Conservation (phyloP, 129 eudicot species). For the Flaveria linearis region DNA sequence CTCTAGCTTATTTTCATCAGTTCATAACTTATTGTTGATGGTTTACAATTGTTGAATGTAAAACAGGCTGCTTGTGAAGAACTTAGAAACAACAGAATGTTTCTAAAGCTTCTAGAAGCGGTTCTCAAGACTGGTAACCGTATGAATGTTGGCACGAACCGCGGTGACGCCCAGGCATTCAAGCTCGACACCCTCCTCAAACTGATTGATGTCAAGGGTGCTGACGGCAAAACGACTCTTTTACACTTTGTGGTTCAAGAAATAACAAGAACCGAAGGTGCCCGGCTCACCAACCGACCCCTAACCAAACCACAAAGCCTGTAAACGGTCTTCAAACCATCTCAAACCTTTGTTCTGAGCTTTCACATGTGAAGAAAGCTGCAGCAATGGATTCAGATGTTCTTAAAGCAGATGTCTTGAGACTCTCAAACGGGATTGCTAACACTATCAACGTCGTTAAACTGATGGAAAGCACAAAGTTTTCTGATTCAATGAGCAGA, state of each 20-base stretch:
- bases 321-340: constrained; percentile 77
- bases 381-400: constrained; percentile 93
- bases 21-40: neutral
- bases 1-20: neutral
- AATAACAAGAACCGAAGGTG: constrained; percentile 70
- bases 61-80: constrained; percentile 94
- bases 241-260: constrained; percentile 95
- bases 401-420: constrained; percentile 64
- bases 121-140: constrained; percentile 99
- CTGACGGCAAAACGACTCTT: constrained; percentile 93
- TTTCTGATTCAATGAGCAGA: constrained; percentile 62
- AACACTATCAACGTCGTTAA: constrained; percentile 53
- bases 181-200: constrained; percentile 94
- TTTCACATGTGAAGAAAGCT: constrained; percentile 80
- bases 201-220: constrained; percentile 87
- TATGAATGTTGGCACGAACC: constrained; percentile 93
- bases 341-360: constrained; percentile 70
- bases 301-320: constrained; percentile 33
- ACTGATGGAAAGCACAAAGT: constrained; percentile 45
- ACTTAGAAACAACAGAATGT: constrained; percentile 82
- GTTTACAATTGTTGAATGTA: constrained; percentile 5
- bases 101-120: constrained; percentile 92
- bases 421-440: constrained; percentile 69
- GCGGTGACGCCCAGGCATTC: constrained; percentile 94
- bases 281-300: constrained; percentile 51